Conservation (phyloP, 2,329 filamentous ascomycete genomes). For the Proliferodiscus dingleyae region DNA sequence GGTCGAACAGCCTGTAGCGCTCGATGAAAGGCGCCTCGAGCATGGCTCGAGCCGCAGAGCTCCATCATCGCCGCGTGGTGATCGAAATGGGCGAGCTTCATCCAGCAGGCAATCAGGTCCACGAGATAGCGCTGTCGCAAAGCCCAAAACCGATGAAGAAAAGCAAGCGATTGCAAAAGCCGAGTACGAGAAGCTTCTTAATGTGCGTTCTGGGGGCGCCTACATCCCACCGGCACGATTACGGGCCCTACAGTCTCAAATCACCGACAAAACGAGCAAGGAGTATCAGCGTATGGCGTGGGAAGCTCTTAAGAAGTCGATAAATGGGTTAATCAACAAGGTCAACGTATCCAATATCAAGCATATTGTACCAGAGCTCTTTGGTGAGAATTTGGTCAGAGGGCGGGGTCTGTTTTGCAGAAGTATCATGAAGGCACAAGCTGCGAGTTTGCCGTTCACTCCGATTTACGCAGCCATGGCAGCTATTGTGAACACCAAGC, state of each 20-base stretch:
- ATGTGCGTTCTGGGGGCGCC: slow-evolving; percentile 88
- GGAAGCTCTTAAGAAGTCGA: slow-evolving; percentile 98
- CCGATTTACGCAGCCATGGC: slow-evolving; percentile 95
- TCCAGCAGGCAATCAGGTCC: slow-evolving; percentile 11
- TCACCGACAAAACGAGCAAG: slow-evolving; percentile 92
- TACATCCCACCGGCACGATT: slow-evolving; percentile 93
- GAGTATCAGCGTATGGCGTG: slow-evolving; percentile 99
- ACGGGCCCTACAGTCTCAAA: slow-evolving; percentile 88
- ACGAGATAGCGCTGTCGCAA: slow-evolving; percentile 18
- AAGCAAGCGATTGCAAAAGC: slow-evolving; percentile 86
- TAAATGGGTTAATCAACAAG: slow-evolving; percentile 99
- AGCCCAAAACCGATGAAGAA: slow-evolving; percentile 62
- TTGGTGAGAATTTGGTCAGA: slow-evolving; percentile 87
- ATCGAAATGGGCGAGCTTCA: slow-evolving; percentile 21
- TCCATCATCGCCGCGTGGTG: slow-evolving; percentile 20
- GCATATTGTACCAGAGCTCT: slow-evolving; percentile 91
- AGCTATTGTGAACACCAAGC: slow-evolving; percentile 94
- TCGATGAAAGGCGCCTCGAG: slow-evolving; percentile 9
- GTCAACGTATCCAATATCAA: slow-evolving; percentile 98
- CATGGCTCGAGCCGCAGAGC: slow-evolving; percentile 10
- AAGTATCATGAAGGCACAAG: slow-evolving; percentile 97
- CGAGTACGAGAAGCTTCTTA: slow-evolving; percentile 88
- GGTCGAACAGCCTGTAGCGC: slow-evolving; percentile 11
- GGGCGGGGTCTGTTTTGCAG: slow-evolving; percentile 90
- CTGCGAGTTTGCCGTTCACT: slow-evolving; percentile 90